phyloP scores from a whole-genome alignment of 2,329 filamentous ascomycete genomes.

The Botrytis tulipae region DNA sequence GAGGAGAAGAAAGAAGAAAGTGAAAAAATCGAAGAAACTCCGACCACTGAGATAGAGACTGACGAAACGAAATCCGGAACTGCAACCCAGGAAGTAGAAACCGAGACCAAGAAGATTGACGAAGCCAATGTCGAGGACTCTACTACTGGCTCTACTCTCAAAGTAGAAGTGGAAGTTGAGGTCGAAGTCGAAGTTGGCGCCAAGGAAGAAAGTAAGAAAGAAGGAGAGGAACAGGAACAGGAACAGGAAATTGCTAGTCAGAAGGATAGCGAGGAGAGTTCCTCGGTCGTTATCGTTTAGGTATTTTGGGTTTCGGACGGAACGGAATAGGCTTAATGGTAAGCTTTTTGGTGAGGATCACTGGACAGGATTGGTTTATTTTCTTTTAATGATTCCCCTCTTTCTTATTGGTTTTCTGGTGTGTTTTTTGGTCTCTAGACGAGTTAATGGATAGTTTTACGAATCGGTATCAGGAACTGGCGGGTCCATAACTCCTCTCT shows the following conservation, averaged over 20 bases:
- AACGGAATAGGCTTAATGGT: not conserved
- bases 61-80: not conserved
- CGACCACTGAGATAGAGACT: not conserved
- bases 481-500: not conserved
- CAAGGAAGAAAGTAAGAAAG: not conserved
- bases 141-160: not conserved
- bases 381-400: not conserved
- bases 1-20: not conserved
- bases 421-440: not conserved
- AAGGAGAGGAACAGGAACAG: not conserved
- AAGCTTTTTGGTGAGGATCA: not conserved
- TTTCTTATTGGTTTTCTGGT: not conserved
- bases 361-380: not conserved
- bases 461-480: not conserved
- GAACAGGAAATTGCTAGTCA: not conserved
- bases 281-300: constrained; percentile 15
- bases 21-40: not conserved
- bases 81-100: not conserved
- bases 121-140: not conserved
- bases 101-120: not conserved
- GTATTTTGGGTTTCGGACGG: not conserved
- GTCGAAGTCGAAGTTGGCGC: not conserved
- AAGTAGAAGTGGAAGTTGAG: constrained; percentile 8
- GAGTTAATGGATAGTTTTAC: not conserved
- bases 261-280: constrained; percentile 11